Percentiles rank a stretch among this genome's conserved stretches.
Evolutionary conservation across 495 filamentous ascomycete species (phyloP).

Genomic region (Penicillium simplicissimum): DNA sequence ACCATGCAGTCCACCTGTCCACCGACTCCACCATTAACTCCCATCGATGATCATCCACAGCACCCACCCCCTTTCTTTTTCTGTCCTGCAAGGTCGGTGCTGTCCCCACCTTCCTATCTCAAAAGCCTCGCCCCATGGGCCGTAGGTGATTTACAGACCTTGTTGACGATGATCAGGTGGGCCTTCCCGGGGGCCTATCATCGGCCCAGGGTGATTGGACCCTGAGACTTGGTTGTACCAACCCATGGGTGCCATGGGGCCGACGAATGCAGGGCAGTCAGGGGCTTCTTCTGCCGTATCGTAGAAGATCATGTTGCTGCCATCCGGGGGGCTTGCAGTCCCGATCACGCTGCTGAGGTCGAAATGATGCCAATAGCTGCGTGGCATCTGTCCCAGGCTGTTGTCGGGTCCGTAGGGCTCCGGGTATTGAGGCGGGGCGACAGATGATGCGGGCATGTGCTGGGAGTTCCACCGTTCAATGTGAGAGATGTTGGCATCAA

Average conservation of each 20-base stretch:
- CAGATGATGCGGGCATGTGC: not conserved
- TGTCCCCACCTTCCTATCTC: not conserved
- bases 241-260: conserved; percentile 12
- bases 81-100: conserved; percentile 1
- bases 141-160: conserved; percentile 15
- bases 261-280: conserved; percentile 24
- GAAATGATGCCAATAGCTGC: conserved; percentile 22
- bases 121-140: not conserved
- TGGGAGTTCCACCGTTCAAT: not conserved
- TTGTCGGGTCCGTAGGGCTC: not conserved
- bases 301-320: conserved; percentile 25
- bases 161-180: conserved; percentile 21
- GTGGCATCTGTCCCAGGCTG: conserved; percentile 7
- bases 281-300: conserved; percentile 20
- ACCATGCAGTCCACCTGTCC: conserved; percentile 18
- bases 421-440: not conserved
- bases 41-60: not conserved
- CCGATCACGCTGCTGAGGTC: conserved; percentile 29
- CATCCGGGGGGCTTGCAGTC: conserved; percentile 30
- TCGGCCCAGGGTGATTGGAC: conserved; percentile 23
- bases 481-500: not conserved
- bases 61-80: conserved; percentile 6
- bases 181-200: conserved; percentile 11
- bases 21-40: too few relatives aligned
- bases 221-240: conserved; percentile 16